Base-by-base conservation (phyloP, 208 protist genomes). In the Trypanosoma vivax region DNA sequence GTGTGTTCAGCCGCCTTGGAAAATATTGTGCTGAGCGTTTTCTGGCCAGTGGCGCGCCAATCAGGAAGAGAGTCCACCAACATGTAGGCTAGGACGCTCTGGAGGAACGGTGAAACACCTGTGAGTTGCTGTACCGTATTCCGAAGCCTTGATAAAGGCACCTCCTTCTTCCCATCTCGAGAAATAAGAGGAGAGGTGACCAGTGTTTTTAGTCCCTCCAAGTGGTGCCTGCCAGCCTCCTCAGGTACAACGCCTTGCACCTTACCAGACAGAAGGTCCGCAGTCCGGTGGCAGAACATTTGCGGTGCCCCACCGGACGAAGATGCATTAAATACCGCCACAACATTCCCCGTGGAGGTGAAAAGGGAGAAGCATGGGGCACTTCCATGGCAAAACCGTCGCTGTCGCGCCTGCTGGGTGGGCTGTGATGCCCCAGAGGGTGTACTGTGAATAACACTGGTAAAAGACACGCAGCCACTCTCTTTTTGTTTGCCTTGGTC, bases 21-120 rank as follows among this genome's bases (percentile, higher is more conserved):
- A 27, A 88, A 70, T n/a, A 83, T 45, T 28, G 71, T 51, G 19
- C 67, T 71, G 10, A 88, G 58, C 34, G 30, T 42, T 14, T 76
- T 57, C 0, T 74, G 62, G n/a, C 80, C 80, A 18, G 53, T 68
- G 2, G 56, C 60, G 37, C 59, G 70, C 80, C 80, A 88, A 11
- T 63, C 65, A 3, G 58, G 49, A 13, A 73, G 51, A 14, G 74
- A 65, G 19, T 87, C 79, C 50, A 48, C 65, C 40, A 83, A 33
- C 56, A 78, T 73, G 34, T 69, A 52, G 43, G 41, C 29, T 31
- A 87, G 27, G 11, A 87, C 62, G 9, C 60, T 50, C 31, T 30
- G 24, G 27, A 87, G 48, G 11, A 70, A 35, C 23, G 54, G 48
- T 33, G 23, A 42, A 34, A 70, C 24, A 28, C 27, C 45, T 18